Evolutionary conservation across 805 yeast species (phyloP), one percentile per base, ranked within the genome.

Genomic region (Yarrowia divulgata): DNA sequence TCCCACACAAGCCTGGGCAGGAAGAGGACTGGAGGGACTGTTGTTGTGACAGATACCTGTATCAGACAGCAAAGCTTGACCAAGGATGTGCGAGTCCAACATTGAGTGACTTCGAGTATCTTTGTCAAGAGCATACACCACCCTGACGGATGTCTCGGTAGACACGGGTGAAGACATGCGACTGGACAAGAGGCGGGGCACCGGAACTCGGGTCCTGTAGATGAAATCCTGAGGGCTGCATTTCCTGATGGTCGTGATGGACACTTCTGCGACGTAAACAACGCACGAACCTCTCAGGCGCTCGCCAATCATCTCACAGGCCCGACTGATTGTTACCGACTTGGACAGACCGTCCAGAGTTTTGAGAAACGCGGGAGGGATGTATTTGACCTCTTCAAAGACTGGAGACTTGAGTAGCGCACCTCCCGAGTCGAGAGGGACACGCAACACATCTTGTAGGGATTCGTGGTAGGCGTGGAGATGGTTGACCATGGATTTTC

Each of bases 401-500:
- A 57, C 63, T 0, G 63, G 63, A n/a, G 63, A 57, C 37, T 57
- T 57, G 29, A 42, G 37, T 16, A 57, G 48, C 1, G 63, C 48
- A 2, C 48, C 48, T n/a, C n/a, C 63, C 8, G 63, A 57, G 63
- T 57, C 63, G 12, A 57, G 46, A 6, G 63, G 63, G 10, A 40
- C 29, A 19, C 63, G 63, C 12, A 57, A 23, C 3, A 57, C 63
- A 29, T 57, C 63, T 13, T 57, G 63, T 1, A 57, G 37, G 4
- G 63, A 57, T 12, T 40, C 46, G 29, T 57, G 63, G 63, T 57
- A 57, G 8, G 63, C 48, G 12, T 57, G 63, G 23, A 57, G 63
- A n/a, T 57, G 63, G 63, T 57, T 57, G n/a, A 57, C 48, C 63
- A 57, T 57, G 16, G 63, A 29, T 42, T 57, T 57, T 29, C 63